Evolutionary conservation across 805 yeast genomes (phyloP), one percentile per base, ranked within the genome.

Genomic region (Zygoascus flipseniorum): DNA sequence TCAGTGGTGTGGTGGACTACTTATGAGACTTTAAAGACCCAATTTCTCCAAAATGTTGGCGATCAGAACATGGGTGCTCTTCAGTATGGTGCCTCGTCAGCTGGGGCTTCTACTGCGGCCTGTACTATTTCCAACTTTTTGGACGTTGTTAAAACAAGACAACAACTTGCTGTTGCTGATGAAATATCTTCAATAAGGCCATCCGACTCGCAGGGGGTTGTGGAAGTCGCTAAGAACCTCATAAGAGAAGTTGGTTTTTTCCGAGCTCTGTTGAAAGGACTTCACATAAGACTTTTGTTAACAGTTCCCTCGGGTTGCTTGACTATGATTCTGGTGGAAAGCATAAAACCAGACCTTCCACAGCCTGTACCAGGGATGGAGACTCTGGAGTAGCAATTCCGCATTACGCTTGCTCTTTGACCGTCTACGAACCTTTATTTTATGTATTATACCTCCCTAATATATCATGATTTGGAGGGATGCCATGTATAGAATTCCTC

Each of bases 141-240:
- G 23, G 75, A 72, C 53, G 71, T 73, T 13, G 66, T 73, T 31
- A 73, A 72, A 54, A 73, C 76, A n/a, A 62, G 76, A 10, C 76
- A 73, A 58, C 76, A 73, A 63, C 64, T 72, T 45, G 73, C 76
- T 4, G 63, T 61, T 47, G 65, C 76, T 2, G 69, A 66, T 9
- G 76, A 72, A 53, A 65, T 72, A 44, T 55, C 64, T 2, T 50
- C 53, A 9, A 51, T 72, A 47, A 60, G 76, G 26, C 76, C 76
- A 0, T 66, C 65, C 35, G 76, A 72, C 54, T 57, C 56, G 9
- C 56, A 50, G 39, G 69, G 75, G 20, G 64, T 72, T 8, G 20
- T 58, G 20, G 52, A 53, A 11, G 72, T 72, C 11, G 70, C 69
- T 19, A 52, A 54, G 31, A 72, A 70, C 53, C 58, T 72, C 26